Conservation (phyloP, 2,329 filamentous ascomycete species). For the Chaetomium sp. region DNA sequence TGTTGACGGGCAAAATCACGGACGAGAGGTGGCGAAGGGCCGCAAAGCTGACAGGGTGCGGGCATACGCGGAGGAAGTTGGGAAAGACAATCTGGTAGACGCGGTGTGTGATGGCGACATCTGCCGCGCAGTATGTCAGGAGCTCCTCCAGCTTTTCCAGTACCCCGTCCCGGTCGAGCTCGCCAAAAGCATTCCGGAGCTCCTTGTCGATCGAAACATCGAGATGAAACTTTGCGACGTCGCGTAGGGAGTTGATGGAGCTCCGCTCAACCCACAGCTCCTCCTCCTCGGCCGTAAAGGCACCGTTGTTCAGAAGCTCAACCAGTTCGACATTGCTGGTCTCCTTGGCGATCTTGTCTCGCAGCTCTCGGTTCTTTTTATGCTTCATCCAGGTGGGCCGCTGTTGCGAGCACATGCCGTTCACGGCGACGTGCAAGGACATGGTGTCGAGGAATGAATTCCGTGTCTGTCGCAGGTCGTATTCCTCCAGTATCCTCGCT, state of each 20-base stretch:
- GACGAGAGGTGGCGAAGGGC: constrained; percentile 90
- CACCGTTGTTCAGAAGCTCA: constrained; percentile 67
- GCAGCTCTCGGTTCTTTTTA: constrained; percentile 82
- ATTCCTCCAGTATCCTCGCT: constrained; percentile 86
- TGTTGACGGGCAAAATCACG: constrained; percentile 87
- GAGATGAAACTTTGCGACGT: constrained; percentile 96
- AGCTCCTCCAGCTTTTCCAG: constrained; percentile 74
- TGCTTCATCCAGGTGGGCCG: constrained; percentile 97
- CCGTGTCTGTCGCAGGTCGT: constrained; percentile 76
- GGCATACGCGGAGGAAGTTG: constrained; percentile 84
- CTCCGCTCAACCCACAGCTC: constrained; percentile 95
- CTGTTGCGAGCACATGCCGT: constrained; percentile 98
- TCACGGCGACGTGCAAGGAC: constrained; percentile 96
- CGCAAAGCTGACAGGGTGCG: constrained; percentile 95
- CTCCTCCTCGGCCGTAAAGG: constrained; percentile 79
- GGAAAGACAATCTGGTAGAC: constrained; percentile 95
- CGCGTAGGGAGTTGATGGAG: constrained; percentile 90
- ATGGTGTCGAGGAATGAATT: constrained; percentile 96
- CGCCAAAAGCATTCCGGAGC: constrained; percentile 81
- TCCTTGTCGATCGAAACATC: constrained; percentile 90
- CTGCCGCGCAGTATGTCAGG: constrained; percentile 90
- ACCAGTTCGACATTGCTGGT: constrained; percentile 72
- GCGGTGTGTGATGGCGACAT: constrained; percentile 88
- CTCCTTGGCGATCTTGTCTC: constrained; percentile 75
- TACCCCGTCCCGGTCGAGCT: constrained; percentile 72